Evolutionary conservation across 31 red algal genomes (phyloP).

Genomic region (Asparagopsis taxiformis): DNA sequence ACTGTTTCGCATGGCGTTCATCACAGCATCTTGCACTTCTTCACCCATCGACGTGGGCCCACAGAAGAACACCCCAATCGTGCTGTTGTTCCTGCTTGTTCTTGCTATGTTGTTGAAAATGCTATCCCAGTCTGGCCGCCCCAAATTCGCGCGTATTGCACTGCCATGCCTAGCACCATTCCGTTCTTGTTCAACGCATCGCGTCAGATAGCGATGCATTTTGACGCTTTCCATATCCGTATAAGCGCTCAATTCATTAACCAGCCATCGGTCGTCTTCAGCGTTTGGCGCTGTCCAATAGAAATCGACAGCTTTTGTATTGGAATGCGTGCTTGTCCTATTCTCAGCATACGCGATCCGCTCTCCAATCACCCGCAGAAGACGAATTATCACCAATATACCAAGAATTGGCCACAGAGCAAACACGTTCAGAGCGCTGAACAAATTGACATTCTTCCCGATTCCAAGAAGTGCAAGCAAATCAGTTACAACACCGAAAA

Average conservation of each 20-base stretch:
- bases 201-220: slow-evolving; percentile 68
- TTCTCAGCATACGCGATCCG: slow-evolving; percentile 61
- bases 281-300: slow-evolving; percentile 74
- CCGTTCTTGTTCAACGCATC: background rate
- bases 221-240: slow-evolving; percentile 46
- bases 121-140: slow-evolving; percentile 78
- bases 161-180: background rate
- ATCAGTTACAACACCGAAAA: slow-evolving; percentile 45
- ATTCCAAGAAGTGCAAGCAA: slow-evolving; percentile 35
- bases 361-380: slow-evolving; percentile 78
- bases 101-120: slow-evolving; percentile 71
- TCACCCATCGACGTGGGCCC: slow-evolving; percentile 72
- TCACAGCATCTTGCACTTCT: slow-evolving; percentile 66
- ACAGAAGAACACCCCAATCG: slow-evolving; percentile 91
- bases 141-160: slow-evolving; percentile 62
- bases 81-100: slow-evolving; percentile 35
- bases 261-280: slow-evolving; percentile 72
- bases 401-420: slow-evolving; percentile 58
- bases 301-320: slow-evolving; percentile 81
- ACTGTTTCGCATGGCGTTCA: slow-evolving; percentile 75
- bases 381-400: slow-evolving; percentile 54
- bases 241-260: slow-evolving; percentile 62
- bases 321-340: slow-evolving; percentile 38
- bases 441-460: slow-evolving; percentile 35
- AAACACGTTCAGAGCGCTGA: slow-evolving; percentile 55